Conservation (phyloP, 1,139 yeast species). For the Yamadazyma mexicana region DNA sequence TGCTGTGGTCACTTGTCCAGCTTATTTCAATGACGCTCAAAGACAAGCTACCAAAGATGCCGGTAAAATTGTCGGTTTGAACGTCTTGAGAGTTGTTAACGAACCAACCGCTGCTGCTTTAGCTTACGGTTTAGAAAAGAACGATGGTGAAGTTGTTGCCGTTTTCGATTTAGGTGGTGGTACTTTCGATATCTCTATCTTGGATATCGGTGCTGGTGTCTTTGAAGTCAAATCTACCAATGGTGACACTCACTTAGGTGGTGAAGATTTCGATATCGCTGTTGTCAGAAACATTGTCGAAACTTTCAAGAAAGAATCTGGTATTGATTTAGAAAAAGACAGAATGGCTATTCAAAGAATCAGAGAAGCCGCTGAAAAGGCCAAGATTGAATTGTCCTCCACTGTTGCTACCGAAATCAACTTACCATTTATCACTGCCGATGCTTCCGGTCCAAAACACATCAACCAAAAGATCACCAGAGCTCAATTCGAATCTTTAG, state of each 20-base stretch:
- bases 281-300: slow-evolving; percentile 87
- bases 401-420: slow-evolving; percentile 92
- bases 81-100: slow-evolving; percentile 59
- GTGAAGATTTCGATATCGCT: slow-evolving; percentile 93
- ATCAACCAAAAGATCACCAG: slow-evolving; percentile 91
- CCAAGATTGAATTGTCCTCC: slow-evolving; percentile 96
- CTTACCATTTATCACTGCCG: slow-evolving; percentile 95
- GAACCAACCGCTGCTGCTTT: slow-evolving; percentile 68
- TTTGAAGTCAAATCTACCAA: slow-evolving; percentile 99
- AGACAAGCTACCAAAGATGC: slow-evolving; percentile 67
- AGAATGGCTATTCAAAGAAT: slow-evolving; percentile 99
- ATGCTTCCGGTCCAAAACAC: slow-evolving; percentile 97
- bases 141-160: slow-evolving; percentile 66
- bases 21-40: slow-evolving; percentile 62
- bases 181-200: slow-evolving; percentile 96
- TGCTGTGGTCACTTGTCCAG: slow-evolving; percentile 75
- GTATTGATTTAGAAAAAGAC: slow-evolving; percentile 85
- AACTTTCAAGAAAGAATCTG: slow-evolving; percentile 88
- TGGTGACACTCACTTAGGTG: slow-evolving; percentile 99
- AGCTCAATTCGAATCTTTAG: slow-evolving; percentile 89
- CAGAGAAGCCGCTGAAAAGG: slow-evolving; percentile 99
- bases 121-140: slow-evolving; percentile 68
- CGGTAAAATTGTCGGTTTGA: slow-evolving; percentile 61
- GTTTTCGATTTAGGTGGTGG: slow-evolving; percentile 98
- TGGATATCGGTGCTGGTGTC: slow-evolving; percentile 98